Conservation (phyloP, 176 grass and related monocot genomes). For the Aechmea fasciata region DNA sequence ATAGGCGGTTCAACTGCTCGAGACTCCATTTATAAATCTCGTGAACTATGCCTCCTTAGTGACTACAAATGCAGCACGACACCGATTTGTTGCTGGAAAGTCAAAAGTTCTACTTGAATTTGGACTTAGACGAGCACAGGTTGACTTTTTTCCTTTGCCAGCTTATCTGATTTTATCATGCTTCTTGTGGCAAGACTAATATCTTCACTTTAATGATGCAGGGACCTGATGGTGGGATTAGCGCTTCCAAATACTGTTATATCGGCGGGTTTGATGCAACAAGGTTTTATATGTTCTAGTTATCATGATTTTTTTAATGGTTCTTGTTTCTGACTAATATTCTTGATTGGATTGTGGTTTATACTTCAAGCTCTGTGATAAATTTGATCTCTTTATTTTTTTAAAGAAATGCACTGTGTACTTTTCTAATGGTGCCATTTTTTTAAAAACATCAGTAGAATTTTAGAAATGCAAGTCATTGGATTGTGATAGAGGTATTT, state of each 20-base stretch:
- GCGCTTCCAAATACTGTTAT: slow-evolving; percentile 96
- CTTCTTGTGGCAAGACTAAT: slow-evolving; percentile 4
- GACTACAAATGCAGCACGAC: slow-evolving; percentile 89
- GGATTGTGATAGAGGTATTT: too few relatives aligned
- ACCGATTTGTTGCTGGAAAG: slow-evolving; percentile 89
- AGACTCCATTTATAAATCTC: slow-evolving; percentile 97
- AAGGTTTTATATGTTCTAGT: slow-evolving; percentile 44
- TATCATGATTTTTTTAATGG: background rate
- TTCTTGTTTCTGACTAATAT: background rate
- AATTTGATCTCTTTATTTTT: too few relatives aligned
- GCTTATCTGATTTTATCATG: background rate
- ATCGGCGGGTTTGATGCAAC: slow-evolving; percentile 98
- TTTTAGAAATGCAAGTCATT: too few relatives aligned
- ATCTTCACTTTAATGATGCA: slow-evolving; percentile 27
- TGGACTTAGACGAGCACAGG: slow-evolving; percentile 96
- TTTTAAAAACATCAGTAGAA: too few relatives aligned
- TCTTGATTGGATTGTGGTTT: too few relatives aligned
- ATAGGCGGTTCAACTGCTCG: slow-evolving; percentile 90
- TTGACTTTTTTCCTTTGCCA: slow-evolving; percentile 14
- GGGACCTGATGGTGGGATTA: slow-evolving; percentile 99
- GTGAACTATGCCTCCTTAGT: slow-evolving; percentile 97
- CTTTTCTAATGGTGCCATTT: too few relatives aligned
- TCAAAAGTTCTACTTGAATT: slow-evolving; percentile 88
- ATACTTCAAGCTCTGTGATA: too few relatives aligned
- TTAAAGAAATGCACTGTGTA: too few relatives aligned